A percentile compares a stretch with the other conserved stretches of the same genome.
Evolutionary conservation across 805 yeast genomes (phyloP).

Genomic region (Clavispora santaluciae): DNA sequence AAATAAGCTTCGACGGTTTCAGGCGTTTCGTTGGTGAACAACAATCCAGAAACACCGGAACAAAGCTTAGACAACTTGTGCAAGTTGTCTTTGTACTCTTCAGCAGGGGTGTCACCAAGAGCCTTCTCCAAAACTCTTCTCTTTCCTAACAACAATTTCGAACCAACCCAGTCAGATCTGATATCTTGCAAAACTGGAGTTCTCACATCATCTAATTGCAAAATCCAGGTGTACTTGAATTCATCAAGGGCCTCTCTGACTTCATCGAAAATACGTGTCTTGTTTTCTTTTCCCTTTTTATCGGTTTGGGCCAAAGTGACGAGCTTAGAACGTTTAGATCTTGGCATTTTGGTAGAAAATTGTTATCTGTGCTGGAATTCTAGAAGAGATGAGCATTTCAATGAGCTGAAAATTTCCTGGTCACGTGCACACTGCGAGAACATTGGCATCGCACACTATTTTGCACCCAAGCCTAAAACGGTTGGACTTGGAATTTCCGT

Average conservation of each 20-base stretch:
- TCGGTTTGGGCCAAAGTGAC: constrained; percentile 95
- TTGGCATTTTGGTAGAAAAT: constrained; percentile 60
- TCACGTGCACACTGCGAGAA: constrained; percentile 3
- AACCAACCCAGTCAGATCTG: constrained; percentile 88
- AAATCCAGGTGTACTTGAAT: constrained; percentile 76
- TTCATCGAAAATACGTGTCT: constrained; percentile 86
- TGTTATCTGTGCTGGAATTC: not conserved
- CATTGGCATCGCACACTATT: constrained; percentile 1
- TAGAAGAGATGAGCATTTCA: constrained; percentile 3
- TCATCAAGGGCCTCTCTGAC: constrained; percentile 77
- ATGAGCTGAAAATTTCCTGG: constrained; percentile 4
- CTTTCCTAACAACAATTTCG: constrained; percentile 84
- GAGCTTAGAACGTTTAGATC: constrained; percentile 94
- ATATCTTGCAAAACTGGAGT: constrained; percentile 93
- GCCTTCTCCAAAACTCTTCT: constrained; percentile 92
- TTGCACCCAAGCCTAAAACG: not conserved
- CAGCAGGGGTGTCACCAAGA: constrained; percentile 79
- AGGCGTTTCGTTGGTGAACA: constrained; percentile 85
- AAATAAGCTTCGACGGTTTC: constrained; percentile 90
- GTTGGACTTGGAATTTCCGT: not conserved
- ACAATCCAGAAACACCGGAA: constrained; percentile 78
- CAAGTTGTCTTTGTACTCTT: constrained; percentile 84
- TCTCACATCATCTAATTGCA: constrained; percentile 86
- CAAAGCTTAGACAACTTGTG: constrained; percentile 60
- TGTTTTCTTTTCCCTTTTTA: constrained; percentile 90